These are phyloP conservation scores for Aspergillus novofumigatus DNA, from an alignment of 2,329 filamentous ascomycete species.

Conservation along the genomic window DNA sequence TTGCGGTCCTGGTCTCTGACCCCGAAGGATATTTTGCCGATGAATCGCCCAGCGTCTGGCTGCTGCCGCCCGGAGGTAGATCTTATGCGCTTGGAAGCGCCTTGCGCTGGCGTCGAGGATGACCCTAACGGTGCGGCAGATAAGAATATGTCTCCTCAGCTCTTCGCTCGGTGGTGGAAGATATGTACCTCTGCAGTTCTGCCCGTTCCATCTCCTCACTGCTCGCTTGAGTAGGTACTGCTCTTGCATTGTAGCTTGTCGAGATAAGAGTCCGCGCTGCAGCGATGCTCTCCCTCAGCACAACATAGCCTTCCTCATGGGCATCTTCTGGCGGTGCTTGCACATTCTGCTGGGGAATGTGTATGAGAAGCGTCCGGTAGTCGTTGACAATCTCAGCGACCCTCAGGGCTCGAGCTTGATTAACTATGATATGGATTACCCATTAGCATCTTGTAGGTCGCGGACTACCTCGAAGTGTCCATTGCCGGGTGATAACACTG, in stretches of 20 bases:
- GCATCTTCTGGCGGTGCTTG: slow-evolving; percentile 52
- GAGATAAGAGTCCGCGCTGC: slow-evolving; percentile 54
- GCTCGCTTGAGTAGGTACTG: slow-evolving; percentile 37
- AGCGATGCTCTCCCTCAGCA: slow-evolving; percentile 53
- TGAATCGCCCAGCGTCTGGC: slow-evolving; percentile 57
- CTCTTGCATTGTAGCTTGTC: slow-evolving; percentile 48
- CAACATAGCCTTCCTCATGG: slow-evolving; percentile 55
- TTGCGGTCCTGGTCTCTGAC: slow-evolving; percentile 45
- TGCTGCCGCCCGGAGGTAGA: slow-evolving; percentile 56
- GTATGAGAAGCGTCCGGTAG: slow-evolving; percentile 58
- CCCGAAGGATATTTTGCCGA: slow-evolving; percentile 49
- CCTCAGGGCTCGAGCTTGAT: slow-evolving; percentile 60
- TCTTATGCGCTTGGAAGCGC: slow-evolving; percentile 58
- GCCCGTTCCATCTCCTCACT: slow-evolving; percentile 53
- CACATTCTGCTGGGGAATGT: slow-evolving; percentile 53
- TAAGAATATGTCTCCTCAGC: not conserved
- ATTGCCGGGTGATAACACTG: not conserved
- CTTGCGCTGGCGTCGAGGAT: slow-evolving; percentile 58
- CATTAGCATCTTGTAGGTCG: slow-evolving; percentile 8
- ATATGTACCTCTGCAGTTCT: slow-evolving; percentile 51
- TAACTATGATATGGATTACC: slow-evolving; percentile 45
- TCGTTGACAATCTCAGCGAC: slow-evolving; percentile 62
- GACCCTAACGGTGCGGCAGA: slow-evolving; percentile 41
- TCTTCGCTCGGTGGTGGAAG: not conserved
- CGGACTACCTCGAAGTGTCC: not conserved